Percentiles rank a stretch among this genome's conserved stretches.
phyloP scores from a whole-genome alignment of 2,329 filamentous ascomycete species.

The Aureobasidium vineae region DNA sequence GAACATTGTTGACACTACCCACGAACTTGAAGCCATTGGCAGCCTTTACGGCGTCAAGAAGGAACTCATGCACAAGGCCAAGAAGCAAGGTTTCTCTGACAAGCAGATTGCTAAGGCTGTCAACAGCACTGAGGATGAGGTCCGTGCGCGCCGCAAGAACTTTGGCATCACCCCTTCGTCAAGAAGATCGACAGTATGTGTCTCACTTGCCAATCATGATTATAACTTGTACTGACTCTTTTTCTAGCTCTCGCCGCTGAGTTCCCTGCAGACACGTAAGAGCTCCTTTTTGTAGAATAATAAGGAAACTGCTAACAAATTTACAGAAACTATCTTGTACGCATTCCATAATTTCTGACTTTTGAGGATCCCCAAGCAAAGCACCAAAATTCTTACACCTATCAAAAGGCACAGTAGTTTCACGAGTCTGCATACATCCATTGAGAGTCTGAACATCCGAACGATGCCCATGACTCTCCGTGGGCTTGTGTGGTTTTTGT shows the following conservation, averaged over 20 bases:
- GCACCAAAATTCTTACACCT: neutral
- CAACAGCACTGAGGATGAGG: constrained; percentile 81
- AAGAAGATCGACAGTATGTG: constrained; percentile 83
- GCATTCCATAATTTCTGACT: too few species aligned
- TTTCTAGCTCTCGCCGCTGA: constrained; percentile 70
- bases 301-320: neutral
- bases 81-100: constrained; percentile 98
- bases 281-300: too few species aligned
- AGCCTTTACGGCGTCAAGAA: constrained; percentile 81
- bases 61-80: constrained; percentile 83
- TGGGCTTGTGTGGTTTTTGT: neutral
- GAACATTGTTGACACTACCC: constrained; percentile 90
- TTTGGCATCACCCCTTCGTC: constrained; percentile 90
- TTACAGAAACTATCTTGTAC: neutral
- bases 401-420: neutral
- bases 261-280: constrained; percentile 75
- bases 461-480: neutral
- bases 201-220: constrained; percentile 38
- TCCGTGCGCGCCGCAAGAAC: constrained; percentile 77
- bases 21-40: constrained; percentile 79
- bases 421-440: neutral
- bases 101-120: constrained; percentile 88
- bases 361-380: too few species aligned
- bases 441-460: neutral
- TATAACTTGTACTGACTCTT: neutral